Base-by-base conservation (phyloP, 129 eudicot species). In the Flaveria ramosissima region DNA sequence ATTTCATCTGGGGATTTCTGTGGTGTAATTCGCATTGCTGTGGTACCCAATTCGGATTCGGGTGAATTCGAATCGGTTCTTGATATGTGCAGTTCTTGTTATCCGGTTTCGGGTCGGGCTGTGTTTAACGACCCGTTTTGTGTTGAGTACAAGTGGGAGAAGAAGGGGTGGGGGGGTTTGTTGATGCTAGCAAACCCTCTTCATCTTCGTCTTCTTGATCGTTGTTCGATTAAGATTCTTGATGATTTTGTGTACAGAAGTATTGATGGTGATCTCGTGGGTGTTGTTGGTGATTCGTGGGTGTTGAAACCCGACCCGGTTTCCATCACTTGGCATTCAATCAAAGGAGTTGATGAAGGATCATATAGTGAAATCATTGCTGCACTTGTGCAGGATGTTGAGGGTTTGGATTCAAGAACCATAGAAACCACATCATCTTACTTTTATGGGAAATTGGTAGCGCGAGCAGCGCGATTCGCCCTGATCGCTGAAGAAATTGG, bases 241-340 rank as follows among this genome's bases (percentile, higher is more conserved):
- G 88, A 87, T 62, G 82, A 80, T 0, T 15, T 63, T 63, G 27
- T 13, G 7, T 63, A 30, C 69, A 63, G 7, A 0, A 30, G 69
- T 30, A 15, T 63, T 7, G 69, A 63, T 30, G 69, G 69, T 7
- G 69, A 63, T 4, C 69, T 63, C 5, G 45, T 63, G 45, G 46
- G 69, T 63, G 69, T 63, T 8, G 46, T 63, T 30, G 69, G 69
- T 0, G 89, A 94, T 81, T 89, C 96, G 27, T 94, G 98, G 98
- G 79, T 78, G 7, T 71, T 94, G 92, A 88, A 76, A 70, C 77
- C 85, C 14, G 90, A 91, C 50, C 97, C 97, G 7, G 83, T 94
- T 70, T 89, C 98, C 1, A 86, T 94, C 19, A 90, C 96, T 48
- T 94, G 98, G 98, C 96, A 94, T 83, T 94, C 98, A 0, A 83